Evolutionary conservation across 768 basidiomycete genomes (phyloP).

Genomic region (Nidularia sp.): DNA sequence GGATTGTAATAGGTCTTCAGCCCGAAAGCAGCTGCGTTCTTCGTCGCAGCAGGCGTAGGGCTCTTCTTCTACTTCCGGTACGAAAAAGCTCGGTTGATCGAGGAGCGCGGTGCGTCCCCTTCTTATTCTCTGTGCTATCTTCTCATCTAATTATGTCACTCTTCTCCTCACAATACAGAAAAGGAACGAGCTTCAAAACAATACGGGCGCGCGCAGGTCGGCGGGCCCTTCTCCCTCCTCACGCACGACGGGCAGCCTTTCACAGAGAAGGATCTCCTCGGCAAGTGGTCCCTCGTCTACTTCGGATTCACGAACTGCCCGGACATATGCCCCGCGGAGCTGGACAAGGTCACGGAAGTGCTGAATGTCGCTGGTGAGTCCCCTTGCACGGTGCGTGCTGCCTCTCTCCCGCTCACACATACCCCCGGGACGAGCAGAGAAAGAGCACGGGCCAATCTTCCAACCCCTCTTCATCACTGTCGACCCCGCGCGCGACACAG

Average conservation of each 20-base stretch:
- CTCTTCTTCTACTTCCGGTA: constrained; percentile 85
- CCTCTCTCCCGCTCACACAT: background rate
- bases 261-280: constrained; percentile 79
- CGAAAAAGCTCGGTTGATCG: constrained; percentile 77
- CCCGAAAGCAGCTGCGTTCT: constrained; percentile 76
- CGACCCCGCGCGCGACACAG: constrained; percentile 88
- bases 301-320: constrained; percentile 99
- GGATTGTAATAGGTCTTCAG: constrained; percentile 74
- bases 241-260: constrained; percentile 67
- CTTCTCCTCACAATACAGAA: constrained; percentile 35
- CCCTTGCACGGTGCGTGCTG: background rate
- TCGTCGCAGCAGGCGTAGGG: constrained; percentile 77
- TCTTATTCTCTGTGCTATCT: background rate
- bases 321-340: constrained; percentile 96
- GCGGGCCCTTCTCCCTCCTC: constrained; percentile 82
- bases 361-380: constrained; percentile 68
- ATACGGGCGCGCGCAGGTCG: constrained; percentile 83
- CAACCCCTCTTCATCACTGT: constrained; percentile 94
- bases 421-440: constrained; percentile 41
- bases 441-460: constrained; percentile 65
- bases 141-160: background rate
- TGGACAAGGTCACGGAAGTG: constrained; percentile 88
- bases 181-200: constrained; percentile 70
- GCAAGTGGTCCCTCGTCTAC: constrained; percentile 89
- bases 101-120: constrained; percentile 64